Evolutionary conservation across 306 rosid species (phyloP).

Genomic region (Cyamopsis tetragonoloba): DNA sequence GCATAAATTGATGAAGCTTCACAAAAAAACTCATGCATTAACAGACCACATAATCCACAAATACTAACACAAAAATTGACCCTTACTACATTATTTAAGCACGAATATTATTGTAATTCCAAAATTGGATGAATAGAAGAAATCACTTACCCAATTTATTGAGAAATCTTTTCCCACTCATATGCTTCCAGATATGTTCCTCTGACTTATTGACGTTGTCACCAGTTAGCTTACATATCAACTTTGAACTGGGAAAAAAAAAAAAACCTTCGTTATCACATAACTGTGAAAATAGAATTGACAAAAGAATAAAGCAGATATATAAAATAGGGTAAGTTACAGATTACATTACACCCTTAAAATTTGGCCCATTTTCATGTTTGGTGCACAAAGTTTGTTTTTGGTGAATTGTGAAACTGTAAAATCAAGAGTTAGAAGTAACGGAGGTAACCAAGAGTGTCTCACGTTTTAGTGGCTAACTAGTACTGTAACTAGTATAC

Average conservation of each 20-base stretch:
- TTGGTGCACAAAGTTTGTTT: background rate
- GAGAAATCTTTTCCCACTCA: conserved; percentile 84
- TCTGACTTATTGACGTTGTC: conserved; percentile 83
- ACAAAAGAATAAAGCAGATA: background rate
- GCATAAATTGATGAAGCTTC: background rate
- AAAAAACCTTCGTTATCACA: background rate
- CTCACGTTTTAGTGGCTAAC: no score
- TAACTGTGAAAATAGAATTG: background rate
- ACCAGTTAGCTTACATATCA: conserved; percentile 82
- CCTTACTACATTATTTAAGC: background rate
- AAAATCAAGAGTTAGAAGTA: no score
- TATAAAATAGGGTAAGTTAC: background rate
- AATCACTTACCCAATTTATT: conserved; percentile 76
- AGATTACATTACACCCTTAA: background rate
- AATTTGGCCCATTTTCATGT: background rate
- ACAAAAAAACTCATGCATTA: background rate
- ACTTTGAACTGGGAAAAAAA: conserved; percentile 57
- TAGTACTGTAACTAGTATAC: no score
- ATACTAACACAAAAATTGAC: background rate
- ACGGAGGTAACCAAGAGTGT: no score
- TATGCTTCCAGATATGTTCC: conserved; percentile 98
- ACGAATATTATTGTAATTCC: background rate
- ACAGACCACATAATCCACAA: background rate
- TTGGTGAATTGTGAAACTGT: no score
- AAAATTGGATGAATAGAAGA: background rate